These are phyloP conservation scores for Flaveria brownii DNA, from an alignment of 129 eudicot species.

Conservation along the genomic window DNA sequence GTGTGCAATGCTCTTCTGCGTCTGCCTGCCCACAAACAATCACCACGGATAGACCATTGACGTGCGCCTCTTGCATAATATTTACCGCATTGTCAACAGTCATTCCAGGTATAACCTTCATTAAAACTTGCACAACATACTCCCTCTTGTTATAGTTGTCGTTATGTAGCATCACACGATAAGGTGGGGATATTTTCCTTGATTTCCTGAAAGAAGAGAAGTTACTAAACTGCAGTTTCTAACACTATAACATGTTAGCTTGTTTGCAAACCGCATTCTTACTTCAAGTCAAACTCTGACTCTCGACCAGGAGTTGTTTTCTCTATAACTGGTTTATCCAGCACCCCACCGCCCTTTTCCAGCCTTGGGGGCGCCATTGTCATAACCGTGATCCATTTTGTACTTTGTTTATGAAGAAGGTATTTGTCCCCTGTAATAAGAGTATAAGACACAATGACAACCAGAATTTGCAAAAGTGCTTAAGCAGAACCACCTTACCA, in stretches of 20 bases:
- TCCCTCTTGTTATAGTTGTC: constrained; percentile 92
- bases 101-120: constrained; percentile 99
- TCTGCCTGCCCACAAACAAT: constrained; percentile 87
- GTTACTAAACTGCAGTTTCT: background rate
- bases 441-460: no score
- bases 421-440: constrained; percentile 64
- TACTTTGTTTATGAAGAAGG: constrained; percentile 48
- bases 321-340: constrained; percentile 86
- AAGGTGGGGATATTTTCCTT: constrained; percentile 91
- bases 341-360: constrained; percentile 76
- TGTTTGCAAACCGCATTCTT: constrained; percentile 20
- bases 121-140: constrained; percentile 89
- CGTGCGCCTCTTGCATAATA: constrained; percentile 95
- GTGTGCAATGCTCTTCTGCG: constrained; percentile 95
- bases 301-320: constrained; percentile 91
- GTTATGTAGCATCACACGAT: constrained; percentile 89
- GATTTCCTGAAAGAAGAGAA: constrained; percentile 57
- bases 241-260: constrained; percentile 1
- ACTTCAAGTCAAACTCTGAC: constrained; percentile 93
- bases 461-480: constrained; percentile 1
- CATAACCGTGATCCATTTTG: constrained; percentile 52
- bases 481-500: background rate
- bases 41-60: constrained; percentile 81
- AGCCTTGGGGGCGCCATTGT: constrained; percentile 57
- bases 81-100: constrained; percentile 87